Base-by-base conservation (phyloP, 129 eudicot species). In the Flaveria ramosissima region DNA sequence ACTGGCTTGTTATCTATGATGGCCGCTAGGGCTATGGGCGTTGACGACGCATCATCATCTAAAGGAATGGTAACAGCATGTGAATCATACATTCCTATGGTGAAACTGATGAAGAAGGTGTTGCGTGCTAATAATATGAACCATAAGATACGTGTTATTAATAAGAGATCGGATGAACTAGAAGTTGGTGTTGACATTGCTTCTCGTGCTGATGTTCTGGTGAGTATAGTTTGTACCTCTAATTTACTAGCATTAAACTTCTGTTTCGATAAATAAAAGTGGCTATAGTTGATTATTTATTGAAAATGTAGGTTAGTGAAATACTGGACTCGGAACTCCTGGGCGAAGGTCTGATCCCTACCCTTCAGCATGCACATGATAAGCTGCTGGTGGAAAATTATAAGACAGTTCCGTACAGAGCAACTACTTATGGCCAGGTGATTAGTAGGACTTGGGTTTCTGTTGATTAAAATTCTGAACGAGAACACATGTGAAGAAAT, bases 61-160 rank as follows among this genome's bases (percentile, higher is more conserved):
- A 78, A 81, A 65, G 96, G 91, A 48, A 76, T 17, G 83, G 92
- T 93, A 68, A 87, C 96, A 4, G 97, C 98, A 27, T 88, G 92
- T 74, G 98, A 93, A 68, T 93, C 98, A 4, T 93, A 90, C 82
- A 95, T 93, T 79, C 98, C 97, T n/a, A 93, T 93, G 98, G 92
- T 90, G 23, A 93, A 88, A 73, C 71, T 93, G 84, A 89, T 89
- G 98, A 81, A 87, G 81, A 90, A 88, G 81, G 97, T 93, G 64
- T 74, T 88, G 39, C 91, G 90, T n/a, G 88, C 82, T 50, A 93
- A 93, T 84, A 72, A 78, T 66, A 88, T 93, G 90, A 91, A 93
- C 42, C 70, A 73, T 27, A 87, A 78, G 71, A 77, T 93, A 23
- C 92, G 85, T 10, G 46, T 93, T 70, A 73, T 90, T 17, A 88